Evolutionary conservation across 169 alveolate genomes (phyloP), one percentile per base, ranked within the genome.

Genomic region (Eimeria brunetti): DNA sequence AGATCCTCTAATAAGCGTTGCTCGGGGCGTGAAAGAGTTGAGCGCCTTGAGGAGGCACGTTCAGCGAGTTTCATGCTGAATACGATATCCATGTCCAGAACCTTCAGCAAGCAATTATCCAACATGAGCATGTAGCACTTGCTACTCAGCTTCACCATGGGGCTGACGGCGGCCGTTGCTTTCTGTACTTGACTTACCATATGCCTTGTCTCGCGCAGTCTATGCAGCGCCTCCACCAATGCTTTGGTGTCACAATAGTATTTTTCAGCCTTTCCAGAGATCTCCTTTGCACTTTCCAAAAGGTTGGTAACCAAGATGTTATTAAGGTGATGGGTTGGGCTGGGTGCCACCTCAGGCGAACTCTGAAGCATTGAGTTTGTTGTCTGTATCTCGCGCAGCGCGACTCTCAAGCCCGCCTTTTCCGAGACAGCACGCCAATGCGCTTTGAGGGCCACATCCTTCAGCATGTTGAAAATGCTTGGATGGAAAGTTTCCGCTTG

Each of bases 61-160:
- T 51, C 38, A 49, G 44, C 62, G 67, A 78, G 64, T 51, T 46
- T 8, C n/a, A 49, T 46, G 88, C 67, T 78, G 62, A 46, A 78
- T 49, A 27, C 44, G 62, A 49, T 78, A 11, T 46, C 88, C 88
- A n/a, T 24, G 41, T 78, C 46, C 62, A 49, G 88, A 38, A 44
- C n/a, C 88, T 78, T 78, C 67, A 78, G 24, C 85, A 75, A 38
- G 58, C 58, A 46, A 78, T 16, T 78, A n/a, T 49, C 88, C 88
- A 78, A 30, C 88, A 78, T 27, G n/a, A 78, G 88, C 41, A 78
- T 46, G 27, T 27, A 78, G 41, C 41, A 46, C 64, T 71, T 33
- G 88, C 64, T 44, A 38, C 27, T 78, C 64, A 78, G 88, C 62
- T 44, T 46, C 62, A 78, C 53, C 81, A 71, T 36, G 53, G 81